phyloP scores from a whole-genome alignment of 176 grass and related monocot genomes.

The Hsuehochloa calcarea region DNA sequence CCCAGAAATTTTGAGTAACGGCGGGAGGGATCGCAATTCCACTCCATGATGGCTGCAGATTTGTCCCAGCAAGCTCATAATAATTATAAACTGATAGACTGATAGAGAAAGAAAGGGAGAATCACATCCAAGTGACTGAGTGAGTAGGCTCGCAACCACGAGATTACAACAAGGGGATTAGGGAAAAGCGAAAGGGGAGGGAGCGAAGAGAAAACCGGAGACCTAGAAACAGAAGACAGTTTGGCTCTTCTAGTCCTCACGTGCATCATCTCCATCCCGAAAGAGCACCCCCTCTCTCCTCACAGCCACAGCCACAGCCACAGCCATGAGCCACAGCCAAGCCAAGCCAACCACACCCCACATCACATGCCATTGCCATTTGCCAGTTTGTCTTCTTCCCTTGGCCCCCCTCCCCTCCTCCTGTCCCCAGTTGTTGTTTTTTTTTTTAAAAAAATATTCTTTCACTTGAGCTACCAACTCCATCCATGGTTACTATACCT shows the following conservation, averaged over 20 bases:
- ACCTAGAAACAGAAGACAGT: background rate
- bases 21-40: no score
- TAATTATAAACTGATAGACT: no score
- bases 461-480: constrained; percentile 9
- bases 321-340: no score
- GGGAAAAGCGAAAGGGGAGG: background rate
- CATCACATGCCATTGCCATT: constrained; percentile 29
- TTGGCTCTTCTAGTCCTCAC: constrained; percentile 33
- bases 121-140: background rate
- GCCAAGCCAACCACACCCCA: background rate
- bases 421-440: background rate
- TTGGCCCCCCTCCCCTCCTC: background rate
- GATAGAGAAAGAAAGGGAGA: no score
- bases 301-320: background rate
- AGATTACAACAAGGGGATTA: background rate
- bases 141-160: constrained; percentile 1
- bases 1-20: background rate
- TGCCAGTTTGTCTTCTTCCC: background rate
- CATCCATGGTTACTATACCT: background rate
- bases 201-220: no score
- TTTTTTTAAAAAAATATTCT: background rate
- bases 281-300: background rate
- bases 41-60: background rate
- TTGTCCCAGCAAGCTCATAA: background rate
- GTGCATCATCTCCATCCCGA: constrained; percentile 28